Evolutionary conservation across 2,329 filamentous ascomycete species (phyloP).

Genomic region (Talaromyces sp.): DNA sequence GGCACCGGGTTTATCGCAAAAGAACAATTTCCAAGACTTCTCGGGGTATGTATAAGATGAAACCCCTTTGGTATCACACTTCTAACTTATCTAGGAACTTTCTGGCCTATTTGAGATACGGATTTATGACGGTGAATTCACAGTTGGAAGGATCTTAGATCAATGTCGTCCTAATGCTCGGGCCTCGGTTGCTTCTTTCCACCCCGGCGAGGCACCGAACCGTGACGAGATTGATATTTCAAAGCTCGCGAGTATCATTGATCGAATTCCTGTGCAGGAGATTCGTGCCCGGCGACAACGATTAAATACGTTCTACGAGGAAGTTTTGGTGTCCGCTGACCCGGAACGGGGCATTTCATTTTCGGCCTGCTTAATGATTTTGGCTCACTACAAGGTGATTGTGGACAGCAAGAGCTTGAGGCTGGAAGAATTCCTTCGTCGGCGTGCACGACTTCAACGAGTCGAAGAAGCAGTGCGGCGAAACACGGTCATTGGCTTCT

Average conservation of each 20-base stretch:
- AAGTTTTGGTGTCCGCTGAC: slow-evolving; percentile 89
- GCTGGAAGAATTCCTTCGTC: slow-evolving; percentile 88
- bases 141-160: slow-evolving; percentile 79
- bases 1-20: slow-evolving; percentile 89
- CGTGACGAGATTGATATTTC: slow-evolving; percentile 60
- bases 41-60: slow-evolving; percentile 56
- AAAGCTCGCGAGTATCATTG: slow-evolving; percentile 67
- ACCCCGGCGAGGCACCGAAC: slow-evolving; percentile 27
- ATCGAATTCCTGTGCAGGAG: slow-evolving; percentile 65
- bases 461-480: slow-evolving; percentile 92
- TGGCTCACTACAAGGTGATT: slow-evolving; percentile 98
- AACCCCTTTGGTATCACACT: neutral
- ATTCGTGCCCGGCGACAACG: slow-evolving; percentile 70
- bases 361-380: slow-evolving; percentile 84
- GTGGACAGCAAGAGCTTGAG: slow-evolving; percentile 92
- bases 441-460: slow-evolving; percentile 81
- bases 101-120: slow-evolving; percentile 97
- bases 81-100: slow-evolving; percentile 53
- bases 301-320: slow-evolving; percentile 95
- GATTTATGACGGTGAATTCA: slow-evolving; percentile 87
- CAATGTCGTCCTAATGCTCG: slow-evolving; percentile 61
- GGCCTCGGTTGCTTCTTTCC: slow-evolving; percentile 27
- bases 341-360: slow-evolving; percentile 86
- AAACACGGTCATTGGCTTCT: slow-evolving; percentile 87
- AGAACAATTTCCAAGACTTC: slow-evolving; percentile 77